Base-by-base conservation (phyloP, 2,329 filamentous ascomycete species). In the Amphichorda felina region DNA sequence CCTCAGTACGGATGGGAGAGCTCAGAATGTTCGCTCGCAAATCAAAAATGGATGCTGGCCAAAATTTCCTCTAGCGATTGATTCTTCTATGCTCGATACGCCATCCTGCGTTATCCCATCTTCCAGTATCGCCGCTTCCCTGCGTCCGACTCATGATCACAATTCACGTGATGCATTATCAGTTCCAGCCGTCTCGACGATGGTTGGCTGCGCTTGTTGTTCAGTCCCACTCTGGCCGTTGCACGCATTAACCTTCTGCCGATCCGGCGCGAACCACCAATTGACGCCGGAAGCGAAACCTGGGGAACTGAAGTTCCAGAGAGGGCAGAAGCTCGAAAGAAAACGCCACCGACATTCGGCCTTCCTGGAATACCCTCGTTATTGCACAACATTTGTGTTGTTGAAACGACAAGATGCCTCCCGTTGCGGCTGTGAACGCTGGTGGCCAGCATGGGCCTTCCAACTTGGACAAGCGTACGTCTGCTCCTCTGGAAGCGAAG, bases 381-480 rank as follows among this genome's bases (percentile, higher is more conserved):
- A 6, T 24, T 24, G 21, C 10, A 10, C 21, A 10, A 24, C 10
- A 24, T 24, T 24, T 6, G 21, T 24, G 10, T 24, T 10, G 10
- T 24, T 24, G 6, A 24, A 24, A 6, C 21, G 21, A 24, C 44
- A 50, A 38, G 9, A 63, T 64, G 61, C 61, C 61, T 54, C 59
- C 61, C 30, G 56, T 64, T 40, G 52, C 60, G 32, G 49, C 55
- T 25, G 53, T 61, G 24, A n/a, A n/a, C n/a, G 51, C 55, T 34
- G 54, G 53, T 40, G 57, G 57, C 52, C 59, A 59, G 41, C 56
- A 61, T 47, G 69, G 66, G 44, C 67, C 63, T 21, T 71, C 68
- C 30, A 68, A 60, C 40, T 51, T 69, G 41, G 70, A 75, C 53
- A 75, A 75, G 59, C 56, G 70, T 73, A 63, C 40, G 51, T 37